A percentile compares a stretch with the other conserved stretches of the same genome.
phyloP scores from a whole-genome alignment of 1,284 basidiomycete genomes.

The Amylostereum chailletii region DNA sequence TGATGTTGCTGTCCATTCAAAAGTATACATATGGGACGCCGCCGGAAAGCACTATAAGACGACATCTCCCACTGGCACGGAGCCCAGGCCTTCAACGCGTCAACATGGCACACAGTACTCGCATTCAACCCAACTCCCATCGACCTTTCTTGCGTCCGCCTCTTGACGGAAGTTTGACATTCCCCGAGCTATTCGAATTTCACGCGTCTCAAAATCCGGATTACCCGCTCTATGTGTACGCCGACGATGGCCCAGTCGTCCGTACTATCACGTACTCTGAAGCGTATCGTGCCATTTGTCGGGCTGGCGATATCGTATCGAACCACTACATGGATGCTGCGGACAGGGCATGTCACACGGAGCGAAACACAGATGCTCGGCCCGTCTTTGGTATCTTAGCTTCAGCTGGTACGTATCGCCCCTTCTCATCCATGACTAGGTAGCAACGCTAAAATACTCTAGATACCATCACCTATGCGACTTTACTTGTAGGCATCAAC shows the following conservation, averaged over 20 bases:
- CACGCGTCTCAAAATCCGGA: constrained; percentile 1
- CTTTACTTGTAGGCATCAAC: constrained; percentile 13
- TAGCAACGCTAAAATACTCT: too few relatives aligned
- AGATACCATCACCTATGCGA: constrained; percentile 16
- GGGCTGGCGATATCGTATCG: constrained; percentile 13
- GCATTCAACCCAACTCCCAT: neutral
- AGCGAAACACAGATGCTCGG: neutral
- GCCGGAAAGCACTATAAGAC: too few relatives aligned
- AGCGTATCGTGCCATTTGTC: constrained; percentile 11
- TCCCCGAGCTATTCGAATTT: constrained; percentile 4
- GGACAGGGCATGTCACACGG: constrained; percentile 5
- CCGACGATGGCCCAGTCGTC: neutral
- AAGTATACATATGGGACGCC: too few relatives aligned
- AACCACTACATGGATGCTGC: constrained; percentile 6
- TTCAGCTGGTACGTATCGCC: neutral
- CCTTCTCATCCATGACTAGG: neutral
- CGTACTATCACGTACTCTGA: constrained; percentile 3
- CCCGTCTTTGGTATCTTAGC: constrained; percentile 4
- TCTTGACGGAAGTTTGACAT: constrained; percentile 3
- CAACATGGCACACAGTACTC: too few relatives aligned
- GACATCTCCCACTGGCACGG: too few relatives aligned
- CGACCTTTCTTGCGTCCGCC: constrained; percentile 6
- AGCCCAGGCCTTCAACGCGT: too few relatives aligned
- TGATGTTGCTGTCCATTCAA: too few relatives aligned
- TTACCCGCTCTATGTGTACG: constrained; percentile 2